Conservation (phyloP, 2,329 filamentous ascomycete species). For the Nemania abortiva region DNA sequence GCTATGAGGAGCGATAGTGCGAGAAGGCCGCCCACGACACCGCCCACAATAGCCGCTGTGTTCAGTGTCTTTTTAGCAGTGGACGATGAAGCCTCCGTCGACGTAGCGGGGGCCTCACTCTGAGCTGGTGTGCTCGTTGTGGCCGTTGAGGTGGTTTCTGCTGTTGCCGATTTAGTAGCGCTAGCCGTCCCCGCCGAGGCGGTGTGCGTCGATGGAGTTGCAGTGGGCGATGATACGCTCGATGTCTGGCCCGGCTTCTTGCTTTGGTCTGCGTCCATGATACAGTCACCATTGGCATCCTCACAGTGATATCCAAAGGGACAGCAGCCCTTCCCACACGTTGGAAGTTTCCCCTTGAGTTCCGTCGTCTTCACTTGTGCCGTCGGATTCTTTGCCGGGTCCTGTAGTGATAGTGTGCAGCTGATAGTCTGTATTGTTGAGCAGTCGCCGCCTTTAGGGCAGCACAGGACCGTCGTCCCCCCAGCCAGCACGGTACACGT, state of each 20-base stretch:
- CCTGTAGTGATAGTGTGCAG: slow-evolving; percentile 73
- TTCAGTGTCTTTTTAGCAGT: slow-evolving; percentile 40
- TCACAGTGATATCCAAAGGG: slow-evolving; percentile 78
- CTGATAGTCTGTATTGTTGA: slow-evolving; percentile 71
- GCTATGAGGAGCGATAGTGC: slow-evolving; percentile 38
- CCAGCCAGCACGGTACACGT: slow-evolving; percentile 72
- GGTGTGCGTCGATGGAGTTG: slow-evolving; percentile 1
- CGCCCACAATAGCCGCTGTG: slow-evolving; percentile 50
- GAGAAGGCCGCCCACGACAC: slow-evolving; percentile 47
- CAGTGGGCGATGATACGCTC: slow-evolving; percentile 27
- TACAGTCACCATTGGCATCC: slow-evolving; percentile 59
- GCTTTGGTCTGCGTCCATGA: slow-evolving; percentile 64
- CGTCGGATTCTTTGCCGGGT: slow-evolving; percentile 66
- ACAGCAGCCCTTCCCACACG: slow-evolving; percentile 74
- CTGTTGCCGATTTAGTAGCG: slow-evolving; percentile 14
- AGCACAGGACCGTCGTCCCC: slow-evolving; percentile 78
- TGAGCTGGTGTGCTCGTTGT: not conserved
- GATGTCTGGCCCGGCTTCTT: slow-evolving; percentile 43
- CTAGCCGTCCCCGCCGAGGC: not conserved
- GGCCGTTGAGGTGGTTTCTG: not conserved
- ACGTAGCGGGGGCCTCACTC: not conserved
- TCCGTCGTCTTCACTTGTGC: slow-evolving; percentile 75
- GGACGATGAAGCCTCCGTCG: slow-evolving; percentile 29
- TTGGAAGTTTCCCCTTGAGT: slow-evolving; percentile 65
- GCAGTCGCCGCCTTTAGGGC: slow-evolving; percentile 70